These are phyloP conservation scores for Pseudogymnoascus sp. DNA, from an alignment of 2,329 filamentous ascomycete species.

Conservation along the genomic window DNA sequence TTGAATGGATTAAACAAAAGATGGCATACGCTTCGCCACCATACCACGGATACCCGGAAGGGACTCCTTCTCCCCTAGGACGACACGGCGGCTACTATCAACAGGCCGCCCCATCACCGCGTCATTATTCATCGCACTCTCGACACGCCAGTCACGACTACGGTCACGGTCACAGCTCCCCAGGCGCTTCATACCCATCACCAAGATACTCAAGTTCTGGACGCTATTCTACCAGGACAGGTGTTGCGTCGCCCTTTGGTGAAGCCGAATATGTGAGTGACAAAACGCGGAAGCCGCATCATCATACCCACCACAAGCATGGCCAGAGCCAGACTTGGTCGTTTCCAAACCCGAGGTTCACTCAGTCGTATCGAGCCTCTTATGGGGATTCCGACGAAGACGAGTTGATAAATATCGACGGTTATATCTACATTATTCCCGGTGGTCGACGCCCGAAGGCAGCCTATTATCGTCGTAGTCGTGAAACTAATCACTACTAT, in stretches of 20 bases:
- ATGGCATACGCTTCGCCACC: slow-evolving; percentile 14
- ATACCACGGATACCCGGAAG: slow-evolving; percentile 25
- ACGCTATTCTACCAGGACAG: slow-evolving; percentile 27
- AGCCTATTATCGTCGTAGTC: slow-evolving; percentile 28
- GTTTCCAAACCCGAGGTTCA: slow-evolving; percentile 21
- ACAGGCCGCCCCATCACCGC: slow-evolving; percentile 21
- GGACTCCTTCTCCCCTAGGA: slow-evolving; percentile 27
- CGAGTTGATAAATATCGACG: slow-evolving; percentile 21
- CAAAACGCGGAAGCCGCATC: slow-evolving; percentile 19
- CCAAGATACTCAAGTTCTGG: slow-evolving; percentile 30
- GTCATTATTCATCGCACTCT: slow-evolving; percentile 20
- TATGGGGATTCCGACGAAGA: slow-evolving; percentile 31
- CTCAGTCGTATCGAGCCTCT: slow-evolving; percentile 30
- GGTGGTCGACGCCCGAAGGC: slow-evolving; percentile 22
- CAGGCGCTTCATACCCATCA: slow-evolving; percentile 23
- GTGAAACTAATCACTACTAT: slow-evolving; percentile 30
- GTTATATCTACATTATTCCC: slow-evolving; percentile 24
- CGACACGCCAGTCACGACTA: slow-evolving; percentile 28
- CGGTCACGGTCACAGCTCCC: slow-evolving; percentile 21
- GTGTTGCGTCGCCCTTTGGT: slow-evolving; percentile 13
- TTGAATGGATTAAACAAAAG: slow-evolving; percentile 7
- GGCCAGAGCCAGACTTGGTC: slow-evolving; percentile 8
- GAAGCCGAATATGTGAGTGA: slow-evolving; percentile 31
- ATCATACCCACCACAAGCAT: slow-evolving; percentile 26
- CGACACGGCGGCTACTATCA: slow-evolving; percentile 24